A percentile compares a stretch with the other conserved stretches of the same genome.
phyloP scores from a whole-genome alignment of 495 filamentous ascomycete genomes.

The Penicillium crystallinum region DNA sequence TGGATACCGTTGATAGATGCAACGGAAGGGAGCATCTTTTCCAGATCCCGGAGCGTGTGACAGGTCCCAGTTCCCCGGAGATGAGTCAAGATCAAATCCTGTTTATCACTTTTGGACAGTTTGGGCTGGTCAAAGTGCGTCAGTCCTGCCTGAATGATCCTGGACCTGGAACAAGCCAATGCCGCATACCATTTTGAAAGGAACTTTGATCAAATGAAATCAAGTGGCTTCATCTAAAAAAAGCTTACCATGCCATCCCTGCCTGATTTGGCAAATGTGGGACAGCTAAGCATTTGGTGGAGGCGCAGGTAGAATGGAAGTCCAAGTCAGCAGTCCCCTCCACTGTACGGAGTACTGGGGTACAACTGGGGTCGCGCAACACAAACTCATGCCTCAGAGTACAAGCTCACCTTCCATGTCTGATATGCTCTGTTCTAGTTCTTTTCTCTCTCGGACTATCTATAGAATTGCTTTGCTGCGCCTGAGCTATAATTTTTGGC shows the following conservation, averaged over 20 bases:
- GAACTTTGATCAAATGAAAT: background rate
- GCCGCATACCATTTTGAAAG: constrained; percentile 21
- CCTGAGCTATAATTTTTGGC: no score
- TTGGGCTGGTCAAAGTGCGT: constrained; percentile 54
- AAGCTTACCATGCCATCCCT: background rate
- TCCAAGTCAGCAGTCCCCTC: background rate
- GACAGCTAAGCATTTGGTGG: constrained; percentile 9
- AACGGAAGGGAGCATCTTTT: constrained; percentile 61
- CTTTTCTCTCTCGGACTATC: background rate
- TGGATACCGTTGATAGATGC: constrained; percentile 65
- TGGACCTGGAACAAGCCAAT: background rate
- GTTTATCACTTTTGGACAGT: constrained; percentile 55
- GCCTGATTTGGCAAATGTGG: background rate
- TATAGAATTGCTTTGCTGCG: background rate
- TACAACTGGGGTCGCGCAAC: background rate
- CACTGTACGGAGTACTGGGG: no score
- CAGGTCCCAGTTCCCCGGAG: constrained; percentile 59
- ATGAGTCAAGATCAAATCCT: constrained; percentile 56
- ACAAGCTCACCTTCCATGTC: background rate
- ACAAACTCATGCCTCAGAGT: background rate
- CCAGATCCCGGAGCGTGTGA: constrained; percentile 70
- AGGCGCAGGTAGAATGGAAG: constrained; percentile 1
- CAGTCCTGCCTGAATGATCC: background rate
- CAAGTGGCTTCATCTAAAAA: background rate
- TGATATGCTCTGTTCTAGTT: background rate